These are phyloP conservation scores for Candida morakotiae DNA, from an alignment of 805 yeast species.

Conservation along the genomic window DNA sequence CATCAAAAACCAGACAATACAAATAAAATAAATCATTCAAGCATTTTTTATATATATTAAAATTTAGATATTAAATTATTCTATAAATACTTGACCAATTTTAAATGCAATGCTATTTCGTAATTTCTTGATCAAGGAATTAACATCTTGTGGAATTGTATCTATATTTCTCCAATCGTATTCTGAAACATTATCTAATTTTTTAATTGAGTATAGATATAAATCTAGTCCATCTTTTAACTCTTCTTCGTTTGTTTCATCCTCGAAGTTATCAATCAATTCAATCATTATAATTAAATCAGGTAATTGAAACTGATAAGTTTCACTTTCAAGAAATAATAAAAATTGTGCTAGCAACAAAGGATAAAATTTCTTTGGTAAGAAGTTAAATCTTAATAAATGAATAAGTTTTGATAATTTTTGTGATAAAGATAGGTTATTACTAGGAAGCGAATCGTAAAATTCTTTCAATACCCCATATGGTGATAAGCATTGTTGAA, in stretches of 20 bases:
- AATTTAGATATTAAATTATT: constrained; percentile 1
- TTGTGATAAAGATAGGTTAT: constrained; percentile 16
- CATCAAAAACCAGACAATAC: not conserved
- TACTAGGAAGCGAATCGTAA: constrained; percentile 25
- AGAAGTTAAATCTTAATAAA: constrained; percentile 36
- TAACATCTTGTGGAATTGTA: constrained; percentile 22
- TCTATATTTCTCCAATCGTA: constrained; percentile 35
- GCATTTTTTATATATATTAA: not conserved
- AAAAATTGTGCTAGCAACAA: constrained; percentile 46
- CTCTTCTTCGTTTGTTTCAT: constrained; percentile 18
- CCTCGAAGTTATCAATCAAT: constrained; percentile 34
- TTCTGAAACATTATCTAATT: constrained; percentile 14
- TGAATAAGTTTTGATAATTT: constrained; percentile 47
- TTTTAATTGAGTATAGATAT: constrained; percentile 25
- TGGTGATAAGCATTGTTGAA: constrained; percentile 69
- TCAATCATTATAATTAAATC: constrained; percentile 35
- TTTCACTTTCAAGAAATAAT: constrained; percentile 30
- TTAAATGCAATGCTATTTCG: constrained; percentile 30
- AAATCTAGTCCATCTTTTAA: constrained; percentile 25
- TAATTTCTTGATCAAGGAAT: constrained; percentile 20
- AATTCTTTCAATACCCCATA: constrained; percentile 59
- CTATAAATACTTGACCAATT: constrained; percentile 33
- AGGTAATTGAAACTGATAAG: constrained; percentile 20
- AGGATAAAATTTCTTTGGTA: constrained; percentile 48
- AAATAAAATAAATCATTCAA: not conserved